Conservation (phyloP, 192 early-diverging fungal species). For the Gryganskiella cystojenkinii region DNA sequence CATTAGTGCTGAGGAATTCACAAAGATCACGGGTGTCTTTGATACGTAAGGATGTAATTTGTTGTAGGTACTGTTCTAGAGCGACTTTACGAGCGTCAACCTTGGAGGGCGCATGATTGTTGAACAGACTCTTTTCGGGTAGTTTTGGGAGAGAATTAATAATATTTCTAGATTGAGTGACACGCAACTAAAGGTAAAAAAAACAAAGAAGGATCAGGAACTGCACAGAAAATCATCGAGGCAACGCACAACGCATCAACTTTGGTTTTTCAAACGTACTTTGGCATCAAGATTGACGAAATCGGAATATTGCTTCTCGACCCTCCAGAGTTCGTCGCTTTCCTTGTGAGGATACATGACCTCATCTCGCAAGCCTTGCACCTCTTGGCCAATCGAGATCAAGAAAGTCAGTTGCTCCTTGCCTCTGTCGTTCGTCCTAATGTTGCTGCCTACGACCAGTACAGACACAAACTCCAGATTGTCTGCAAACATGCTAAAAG, state of each 20-base stretch:
- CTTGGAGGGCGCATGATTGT: conserved; percentile 84
- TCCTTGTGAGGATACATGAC: conserved; percentile 53
- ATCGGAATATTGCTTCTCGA: conserved; percentile 91
- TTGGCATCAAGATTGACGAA: conserved; percentile 84
- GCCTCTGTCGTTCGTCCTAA: conserved; percentile 82
- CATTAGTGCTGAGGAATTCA: conserved; percentile 83
- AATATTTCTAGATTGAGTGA: conserved; percentile 53
- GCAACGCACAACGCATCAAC: neutral
- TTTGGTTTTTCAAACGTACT: conserved; percentile 55
- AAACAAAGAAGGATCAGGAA: neutral
- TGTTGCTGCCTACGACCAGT: conserved; percentile 61
- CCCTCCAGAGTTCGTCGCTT: conserved; percentile 77
- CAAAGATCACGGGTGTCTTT: conserved; percentile 74
- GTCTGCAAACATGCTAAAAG: conserved; percentile 44
- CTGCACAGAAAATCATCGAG: neutral
- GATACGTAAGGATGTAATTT: conserved; percentile 69
- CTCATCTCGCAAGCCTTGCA: conserved; percentile 30
- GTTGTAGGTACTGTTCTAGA: conserved; percentile 86
- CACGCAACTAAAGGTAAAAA: conserved; percentile 32
- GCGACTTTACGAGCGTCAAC: conserved; percentile 89
- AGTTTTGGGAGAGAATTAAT: conserved; percentile 74
- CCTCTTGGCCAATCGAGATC: conserved; percentile 62
- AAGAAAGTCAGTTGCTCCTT: conserved; percentile 76
- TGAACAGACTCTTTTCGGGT: conserved; percentile 89
- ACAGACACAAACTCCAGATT: conserved; percentile 49